Conservation (phyloP, 140 eudicot species). For the Stevia rebaudiana region DNA sequence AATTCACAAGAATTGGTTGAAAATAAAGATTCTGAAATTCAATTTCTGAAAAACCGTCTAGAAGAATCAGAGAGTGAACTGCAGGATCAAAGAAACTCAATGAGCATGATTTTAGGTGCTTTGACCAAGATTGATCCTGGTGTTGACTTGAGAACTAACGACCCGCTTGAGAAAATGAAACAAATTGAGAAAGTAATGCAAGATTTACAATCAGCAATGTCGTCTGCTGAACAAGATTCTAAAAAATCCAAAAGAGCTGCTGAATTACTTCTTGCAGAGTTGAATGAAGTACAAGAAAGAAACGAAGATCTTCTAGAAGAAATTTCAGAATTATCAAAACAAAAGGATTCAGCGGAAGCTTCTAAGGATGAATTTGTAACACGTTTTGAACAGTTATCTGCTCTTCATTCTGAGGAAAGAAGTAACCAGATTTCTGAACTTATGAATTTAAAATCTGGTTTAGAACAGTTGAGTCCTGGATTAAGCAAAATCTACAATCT, state of each 20-base stretch:
- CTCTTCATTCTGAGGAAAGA: slow-evolving; percentile 50
- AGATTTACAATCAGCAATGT: slow-evolving; percentile 38
- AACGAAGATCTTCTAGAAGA: slow-evolving; percentile 91
- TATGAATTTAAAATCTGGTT: slow-evolving; percentile 42
- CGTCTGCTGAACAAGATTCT: slow-evolving; percentile 66
- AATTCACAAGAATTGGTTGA: slow-evolving; percentile 39
- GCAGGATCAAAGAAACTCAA: slow-evolving; percentile 46
- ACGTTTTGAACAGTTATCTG: slow-evolving; percentile 50
- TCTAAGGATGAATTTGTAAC: slow-evolving; percentile 57
- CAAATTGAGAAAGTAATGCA: slow-evolving; percentile 35
- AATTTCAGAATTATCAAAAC: slow-evolving; percentile 50
- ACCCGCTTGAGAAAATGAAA: slow-evolving; percentile 63
- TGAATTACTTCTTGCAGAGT: slow-evolving; percentile 77
- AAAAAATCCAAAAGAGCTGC: slow-evolving; percentile 88
- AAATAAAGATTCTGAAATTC: slow-evolving; percentile 48
- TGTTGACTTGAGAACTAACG: slow-evolving; percentile 23
- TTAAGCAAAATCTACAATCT: slow-evolving; percentile 37
- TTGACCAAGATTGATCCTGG: slow-evolving; percentile 48
- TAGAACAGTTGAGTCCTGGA: slow-evolving; percentile 43
- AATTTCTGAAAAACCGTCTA: slow-evolving; percentile 41
- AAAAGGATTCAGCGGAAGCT: slow-evolving; percentile 55
- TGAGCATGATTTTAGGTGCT: slow-evolving; percentile 45
- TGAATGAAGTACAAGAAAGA: slow-evolving; percentile 97
- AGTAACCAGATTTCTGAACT: slow-evolving; percentile 46
- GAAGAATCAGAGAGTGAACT: slow-evolving; percentile 43